These are phyloP conservation scores for Moelleriella libera DNA, from an alignment of 2,329 filamentous ascomycete genomes.

Conservation along the genomic window DNA sequence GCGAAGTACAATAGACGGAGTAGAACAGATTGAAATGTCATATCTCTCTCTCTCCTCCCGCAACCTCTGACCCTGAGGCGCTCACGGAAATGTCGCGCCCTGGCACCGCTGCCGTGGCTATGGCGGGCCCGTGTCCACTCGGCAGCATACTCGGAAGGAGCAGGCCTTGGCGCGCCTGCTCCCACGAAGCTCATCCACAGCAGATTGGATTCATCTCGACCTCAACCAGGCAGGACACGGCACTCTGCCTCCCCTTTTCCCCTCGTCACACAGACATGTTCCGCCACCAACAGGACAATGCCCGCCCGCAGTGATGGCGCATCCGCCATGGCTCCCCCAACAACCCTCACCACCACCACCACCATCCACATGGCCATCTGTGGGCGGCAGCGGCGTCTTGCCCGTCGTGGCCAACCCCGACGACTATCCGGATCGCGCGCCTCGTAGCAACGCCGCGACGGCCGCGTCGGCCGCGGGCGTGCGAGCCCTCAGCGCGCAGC, in stretches of 20 bases:
- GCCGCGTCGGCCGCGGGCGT: slow-evolving; percentile 78
- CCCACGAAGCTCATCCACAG: background rate
- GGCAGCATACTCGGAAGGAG: too few species aligned
- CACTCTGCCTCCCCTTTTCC: slow-evolving; percentile 14
- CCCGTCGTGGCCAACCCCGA: slow-evolving; percentile 24
- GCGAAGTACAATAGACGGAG: too few species aligned
- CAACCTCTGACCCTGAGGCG: too few species aligned
- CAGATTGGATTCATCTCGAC: slow-evolving; percentile 17
- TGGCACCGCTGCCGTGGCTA: too few species aligned
- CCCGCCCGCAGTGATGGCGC: slow-evolving; percentile 16
- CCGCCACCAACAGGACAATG: slow-evolving; percentile 16
- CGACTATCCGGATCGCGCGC: slow-evolving; percentile 28
- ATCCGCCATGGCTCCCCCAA: slow-evolving; percentile 17
- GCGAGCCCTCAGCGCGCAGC: slow-evolving; percentile 68
- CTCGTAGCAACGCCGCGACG: slow-evolving; percentile 40
- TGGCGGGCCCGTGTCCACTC: too few species aligned
- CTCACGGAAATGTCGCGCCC: too few species aligned
- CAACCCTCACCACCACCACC: background rate
- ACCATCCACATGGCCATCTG: slow-evolving; percentile 7
- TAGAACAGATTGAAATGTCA: too few species aligned
- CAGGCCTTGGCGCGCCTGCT: too few species aligned
- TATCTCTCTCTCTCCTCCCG: too few species aligned
- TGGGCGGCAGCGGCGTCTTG: slow-evolving; percentile 32
- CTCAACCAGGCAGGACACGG: slow-evolving; percentile 22
- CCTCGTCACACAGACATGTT: slow-evolving; percentile 11